phyloP scores from a whole-genome alignment of 805 yeast species.

The Kodamaea fukazawae region DNA sequence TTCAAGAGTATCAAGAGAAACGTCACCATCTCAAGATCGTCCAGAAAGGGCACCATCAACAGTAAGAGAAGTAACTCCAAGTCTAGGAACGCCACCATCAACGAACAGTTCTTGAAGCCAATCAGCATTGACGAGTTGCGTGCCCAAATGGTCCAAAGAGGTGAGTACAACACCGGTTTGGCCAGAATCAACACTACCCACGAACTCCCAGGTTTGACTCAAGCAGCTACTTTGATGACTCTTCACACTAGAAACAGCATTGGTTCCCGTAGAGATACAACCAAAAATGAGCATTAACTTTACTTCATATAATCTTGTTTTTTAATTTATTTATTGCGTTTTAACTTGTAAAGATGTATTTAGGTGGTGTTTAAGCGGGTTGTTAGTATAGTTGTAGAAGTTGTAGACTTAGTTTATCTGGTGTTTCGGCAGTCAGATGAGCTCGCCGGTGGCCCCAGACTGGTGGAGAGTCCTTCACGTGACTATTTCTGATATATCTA shows the following conservation, averaged over 20 bases:
- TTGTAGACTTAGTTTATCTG: too few species aligned
- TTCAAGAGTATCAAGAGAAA: constrained; percentile 35
- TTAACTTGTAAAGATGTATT: too few species aligned
- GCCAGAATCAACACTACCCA: constrained; percentile 44
- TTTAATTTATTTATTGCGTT: too few species aligned
- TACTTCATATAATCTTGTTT: too few species aligned
- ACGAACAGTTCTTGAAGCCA: constrained; percentile 31
- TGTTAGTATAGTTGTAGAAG: neutral
- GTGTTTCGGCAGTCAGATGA: too few species aligned
- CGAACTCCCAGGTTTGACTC: constrained; percentile 48
- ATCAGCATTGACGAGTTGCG: constrained; percentile 34
- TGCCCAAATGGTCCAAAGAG: constrained; percentile 35
- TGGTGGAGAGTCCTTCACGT: too few species aligned
- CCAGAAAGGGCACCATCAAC: constrained; percentile 20
- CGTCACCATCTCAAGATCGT: constrained; percentile 20
- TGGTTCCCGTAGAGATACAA: constrained; percentile 12
- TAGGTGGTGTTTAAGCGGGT: neutral
- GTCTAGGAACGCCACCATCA: constrained; percentile 20
- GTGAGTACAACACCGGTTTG: constrained; percentile 37
- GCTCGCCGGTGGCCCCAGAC: too few species aligned
- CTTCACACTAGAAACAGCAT: constrained; percentile 43
- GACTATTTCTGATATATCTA: neutral
- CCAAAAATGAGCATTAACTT: too few species aligned
- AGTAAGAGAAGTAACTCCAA: constrained; percentile 16
- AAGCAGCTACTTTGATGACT: constrained; percentile 46